These are phyloP conservation scores for Balansia obtecta DNA, from an alignment of 2,329 filamentous ascomycete genomes.

Conservation along the genomic window DNA sequence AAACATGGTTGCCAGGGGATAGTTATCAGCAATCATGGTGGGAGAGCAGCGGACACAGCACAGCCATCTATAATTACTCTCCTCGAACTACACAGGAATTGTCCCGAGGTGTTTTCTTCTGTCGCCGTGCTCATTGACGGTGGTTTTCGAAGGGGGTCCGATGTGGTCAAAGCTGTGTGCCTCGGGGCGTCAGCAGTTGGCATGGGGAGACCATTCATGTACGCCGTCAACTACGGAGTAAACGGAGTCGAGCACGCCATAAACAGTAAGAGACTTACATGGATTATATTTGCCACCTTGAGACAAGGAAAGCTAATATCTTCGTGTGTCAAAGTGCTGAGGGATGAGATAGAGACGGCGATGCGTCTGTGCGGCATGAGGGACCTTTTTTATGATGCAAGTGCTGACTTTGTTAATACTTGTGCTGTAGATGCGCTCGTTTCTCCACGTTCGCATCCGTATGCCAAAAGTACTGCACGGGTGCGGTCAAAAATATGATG, in stretches of 20 bases:
- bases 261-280: too few species aligned
- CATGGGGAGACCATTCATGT: constrained; percentile 48
- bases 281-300: too few species aligned
- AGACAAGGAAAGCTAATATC: too few species aligned
- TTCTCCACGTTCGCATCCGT: too few species aligned
- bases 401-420: too few species aligned
- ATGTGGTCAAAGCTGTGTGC: constrained; percentile 55
- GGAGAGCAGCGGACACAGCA: constrained; percentile 38
- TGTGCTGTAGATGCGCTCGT: too few species aligned
- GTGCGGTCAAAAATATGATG: too few species aligned
- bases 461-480: too few species aligned
- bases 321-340: too few species aligned
- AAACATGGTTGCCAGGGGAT: constrained; percentile 53
- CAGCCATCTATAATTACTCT: constrained; percentile 45
- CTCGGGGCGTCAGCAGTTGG: constrained; percentile 53
- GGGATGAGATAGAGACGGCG: too few species aligned
- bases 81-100: constrained; percentile 49
- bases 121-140: constrained; percentile 55
- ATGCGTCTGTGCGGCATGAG: too few species aligned
- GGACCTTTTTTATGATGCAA: too few species aligned
- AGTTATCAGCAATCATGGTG: constrained; percentile 59
- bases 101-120: constrained; percentile 44
- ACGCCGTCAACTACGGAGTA: constrained; percentile 46
- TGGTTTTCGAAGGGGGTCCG: constrained; percentile 50
- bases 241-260: constrained; percentile 28